phyloP scores from a whole-genome alignment of 495 filamentous ascomycete species.

The Amphirosellinia nigrospora region DNA sequence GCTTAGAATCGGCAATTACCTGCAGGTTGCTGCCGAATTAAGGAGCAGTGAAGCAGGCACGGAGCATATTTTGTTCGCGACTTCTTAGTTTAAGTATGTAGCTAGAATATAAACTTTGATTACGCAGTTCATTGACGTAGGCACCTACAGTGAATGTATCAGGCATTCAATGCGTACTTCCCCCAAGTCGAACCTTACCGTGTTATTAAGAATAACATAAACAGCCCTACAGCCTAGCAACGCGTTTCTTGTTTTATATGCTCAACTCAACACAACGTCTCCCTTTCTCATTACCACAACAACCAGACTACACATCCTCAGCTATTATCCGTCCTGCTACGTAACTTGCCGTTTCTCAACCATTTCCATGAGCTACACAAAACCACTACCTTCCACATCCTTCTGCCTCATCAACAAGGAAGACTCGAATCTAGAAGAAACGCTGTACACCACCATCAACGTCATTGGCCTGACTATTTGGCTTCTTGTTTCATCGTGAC shows the following conservation, averaged over 20 bases:
- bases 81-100: too few species aligned
- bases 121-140: too few species aligned
- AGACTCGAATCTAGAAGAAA: not conserved
- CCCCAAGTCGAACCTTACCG: not conserved
- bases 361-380: not conserved
- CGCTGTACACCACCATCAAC: not conserved
- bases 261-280: not conserved
- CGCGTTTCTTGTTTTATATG: not conserved
- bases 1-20: not conserved
- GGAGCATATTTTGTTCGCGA: too few species aligned
- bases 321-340: not conserved
- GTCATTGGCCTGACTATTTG: not conserved
- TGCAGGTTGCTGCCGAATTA: not conserved
- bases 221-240: not conserved
- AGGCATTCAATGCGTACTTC: too few species aligned
- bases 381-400: not conserved
- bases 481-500: not conserved
- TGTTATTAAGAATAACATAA: not conserved
- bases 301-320: not conserved
- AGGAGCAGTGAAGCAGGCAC: not conserved
- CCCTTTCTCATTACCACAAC: not conserved
- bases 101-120: too few species aligned
- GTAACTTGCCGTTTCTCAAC: not conserved
- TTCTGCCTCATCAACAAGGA: not conserved
- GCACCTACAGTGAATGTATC: too few species aligned